Evolutionary conservation across 75 land plant genomes (phyloP), one percentile per base, ranked within the genome.

Genomic region (Pinus tabuliformis): DNA sequence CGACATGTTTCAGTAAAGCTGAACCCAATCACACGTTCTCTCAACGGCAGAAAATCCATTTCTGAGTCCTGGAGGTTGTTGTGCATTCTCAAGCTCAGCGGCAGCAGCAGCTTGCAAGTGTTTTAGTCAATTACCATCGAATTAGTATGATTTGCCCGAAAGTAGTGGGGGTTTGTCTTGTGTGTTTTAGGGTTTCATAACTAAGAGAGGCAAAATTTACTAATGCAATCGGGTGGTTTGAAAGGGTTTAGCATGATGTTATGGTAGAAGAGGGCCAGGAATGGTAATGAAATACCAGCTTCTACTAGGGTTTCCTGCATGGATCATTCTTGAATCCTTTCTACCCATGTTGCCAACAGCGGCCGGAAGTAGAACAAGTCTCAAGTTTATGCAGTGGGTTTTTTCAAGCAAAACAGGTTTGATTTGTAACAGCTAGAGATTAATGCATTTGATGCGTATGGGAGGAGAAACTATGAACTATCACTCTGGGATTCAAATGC

Each of bases 391-490:
- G 36, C 21, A 62, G 72, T 68, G 72, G 72, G 45, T 45, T 36
- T 64, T 36, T 16, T 36, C 20, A 68, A 68, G 54, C 54, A 49
- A n/a, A 42, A 39, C 54, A 42, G 52, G n/a, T 20, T 12, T 39
- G 36, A 20, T 68, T 42, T 36, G n/a, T 30, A 39, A 16, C 11
- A 68, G 52, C 54, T 49, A 68, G 72, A 68, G 72, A 68, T n/a
- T 22, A 68, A 22, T 42, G 11, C n/a, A 20, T n/a, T 11, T 49
- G 54, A 9, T 49, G 54, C 54, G 49, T 42, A 68, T 68, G 72
- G 72, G 72, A 68, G 72, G 49, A 56, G 74, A 73, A 49, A 56
- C 58, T 16, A 73, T 52, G 74, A 73, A 12, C 58, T 30, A 73
- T 16, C 73, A 45, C 56, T 21, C n/a, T 42, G 42, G 73, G 5